phyloP scores from a whole-genome alignment of 2,329 filamentous ascomycete genomes.

The Talaromyces islandicus region DNA sequence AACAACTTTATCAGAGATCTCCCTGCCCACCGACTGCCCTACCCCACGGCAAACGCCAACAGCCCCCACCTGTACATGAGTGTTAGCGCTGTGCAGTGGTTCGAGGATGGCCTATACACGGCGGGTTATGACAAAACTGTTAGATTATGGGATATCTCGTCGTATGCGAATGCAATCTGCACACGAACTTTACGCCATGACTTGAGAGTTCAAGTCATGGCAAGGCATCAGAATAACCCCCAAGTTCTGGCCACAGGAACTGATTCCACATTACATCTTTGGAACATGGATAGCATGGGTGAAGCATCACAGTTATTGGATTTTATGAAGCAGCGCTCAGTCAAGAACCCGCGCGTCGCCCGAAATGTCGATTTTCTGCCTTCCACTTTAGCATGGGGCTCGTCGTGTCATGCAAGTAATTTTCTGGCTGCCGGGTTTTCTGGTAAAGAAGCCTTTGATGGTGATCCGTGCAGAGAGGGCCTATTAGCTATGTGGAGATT shows the following conservation, averaged over 20 bases:
- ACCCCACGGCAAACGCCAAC: slow-evolving; percentile 43
- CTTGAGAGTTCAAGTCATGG: slow-evolving; percentile 47
- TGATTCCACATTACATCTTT: slow-evolving; percentile 28
- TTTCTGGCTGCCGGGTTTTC: slow-evolving; percentile 52
- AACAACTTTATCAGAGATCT: slow-evolving; percentile 45
- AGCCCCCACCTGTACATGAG: slow-evolving; percentile 52
- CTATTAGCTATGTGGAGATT: slow-evolving; percentile 52
- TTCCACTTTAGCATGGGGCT: slow-evolving; percentile 46
- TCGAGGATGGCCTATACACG: slow-evolving; percentile 44
- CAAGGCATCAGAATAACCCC: slow-evolving; percentile 33
- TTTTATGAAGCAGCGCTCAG: slow-evolving; percentile 15
- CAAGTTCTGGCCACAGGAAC: slow-evolving; percentile 45
- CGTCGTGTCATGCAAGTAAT: slow-evolving; percentile 27
- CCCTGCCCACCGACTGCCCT: slow-evolving; percentile 45
- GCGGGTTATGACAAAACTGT: slow-evolving; percentile 52
- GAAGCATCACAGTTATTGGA: slow-evolving; percentile 22
- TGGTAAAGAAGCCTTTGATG: slow-evolving; percentile 28
- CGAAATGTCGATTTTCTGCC: slow-evolving; percentile 33
- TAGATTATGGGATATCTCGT: slow-evolving; percentile 49
- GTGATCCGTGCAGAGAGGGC: slow-evolving; percentile 36
- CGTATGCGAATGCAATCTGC: slow-evolving; percentile 22
- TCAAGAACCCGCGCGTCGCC: slow-evolving; percentile 12
- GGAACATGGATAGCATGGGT: slow-evolving; percentile 19
- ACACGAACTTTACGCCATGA: slow-evolving; percentile 37
- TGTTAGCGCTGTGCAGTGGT: slow-evolving; percentile 51